These are phyloP conservation scores for Monosporascus cannonballus DNA, from an alignment of 2,329 filamentous ascomycete genomes.

Conservation along the genomic window DNA sequence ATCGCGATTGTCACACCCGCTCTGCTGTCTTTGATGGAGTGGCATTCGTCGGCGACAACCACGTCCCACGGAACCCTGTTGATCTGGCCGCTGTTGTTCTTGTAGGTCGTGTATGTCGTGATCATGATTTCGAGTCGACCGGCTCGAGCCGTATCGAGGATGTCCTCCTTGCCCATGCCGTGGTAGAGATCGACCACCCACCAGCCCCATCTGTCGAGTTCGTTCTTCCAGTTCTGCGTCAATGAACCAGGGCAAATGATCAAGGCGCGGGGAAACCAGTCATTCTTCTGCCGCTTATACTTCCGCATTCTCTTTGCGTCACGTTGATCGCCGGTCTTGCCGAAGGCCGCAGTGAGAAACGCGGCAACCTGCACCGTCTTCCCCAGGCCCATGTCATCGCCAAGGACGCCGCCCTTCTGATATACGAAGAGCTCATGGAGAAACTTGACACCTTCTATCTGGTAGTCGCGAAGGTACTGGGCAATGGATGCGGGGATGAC, in stretches of 20 bases:
- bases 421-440: constrained; percentile 85
- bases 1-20: constrained; percentile 80
- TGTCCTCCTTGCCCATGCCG: constrained; percentile 61
- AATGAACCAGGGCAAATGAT: constrained; percentile 86
- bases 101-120: constrained; percentile 89
- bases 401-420: constrained; percentile 83
- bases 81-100: constrained; percentile 64
- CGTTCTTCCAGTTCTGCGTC: constrained; percentile 85
- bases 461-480: constrained; percentile 87
- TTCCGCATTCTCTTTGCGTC: constrained; percentile 86
- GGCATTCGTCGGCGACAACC: constrained; percentile 90
- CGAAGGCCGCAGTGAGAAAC: constrained; percentile 85
- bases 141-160: constrained; percentile 64
- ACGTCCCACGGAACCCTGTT: constrained; percentile 91
- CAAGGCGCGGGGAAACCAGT: constrained; percentile 79
- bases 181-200: constrained; percentile 86
- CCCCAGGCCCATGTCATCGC: constrained; percentile 95
- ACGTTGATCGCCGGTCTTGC: constrained; percentile 84
- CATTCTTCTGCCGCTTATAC: constrained; percentile 55
- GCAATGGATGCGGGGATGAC: constrained; percentile 84
- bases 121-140: constrained; percentile 86
- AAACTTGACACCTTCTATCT: constrained; percentile 78
- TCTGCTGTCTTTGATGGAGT: constrained; percentile 73
- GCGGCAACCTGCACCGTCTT: constrained; percentile 96
- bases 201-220: constrained; percentile 88